Conservation (phyloP, 371 early-diverging fungal species). For the Mucor plumbeus region DNA sequence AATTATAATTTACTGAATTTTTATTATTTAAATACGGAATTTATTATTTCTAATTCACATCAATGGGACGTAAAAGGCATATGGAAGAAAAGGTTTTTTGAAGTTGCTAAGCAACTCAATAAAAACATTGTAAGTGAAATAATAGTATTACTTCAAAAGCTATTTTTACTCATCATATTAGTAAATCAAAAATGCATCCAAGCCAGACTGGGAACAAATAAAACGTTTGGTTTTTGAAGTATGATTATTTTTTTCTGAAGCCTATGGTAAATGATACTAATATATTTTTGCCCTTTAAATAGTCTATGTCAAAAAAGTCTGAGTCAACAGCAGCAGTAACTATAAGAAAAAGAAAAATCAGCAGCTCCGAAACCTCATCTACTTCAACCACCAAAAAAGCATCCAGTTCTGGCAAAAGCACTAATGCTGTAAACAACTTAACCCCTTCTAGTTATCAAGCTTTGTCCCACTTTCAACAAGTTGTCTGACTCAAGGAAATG, state of each 20-base stretch:
- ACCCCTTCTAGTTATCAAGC: background rate
- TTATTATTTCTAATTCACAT: background rate
- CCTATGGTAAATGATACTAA: constrained; percentile 2
- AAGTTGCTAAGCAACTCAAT: background rate
- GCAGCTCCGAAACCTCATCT: background rate
- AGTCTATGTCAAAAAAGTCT: no score
- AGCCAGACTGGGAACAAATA: background rate
- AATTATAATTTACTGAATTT: no score
- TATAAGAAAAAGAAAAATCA: constrained; percentile 12
- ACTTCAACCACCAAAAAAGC: constrained; percentile 5
- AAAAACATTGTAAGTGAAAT: constrained; percentile 6
- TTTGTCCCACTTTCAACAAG: background rate
- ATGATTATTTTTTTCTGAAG: constrained; percentile 12
- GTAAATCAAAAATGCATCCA: background rate
- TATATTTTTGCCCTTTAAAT: no score
- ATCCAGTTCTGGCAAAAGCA: background rate
- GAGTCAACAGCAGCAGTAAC: background rate
- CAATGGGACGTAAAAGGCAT: constrained; percentile 3
- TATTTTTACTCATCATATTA: background rate
- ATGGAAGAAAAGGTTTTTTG: constrained; percentile 1
- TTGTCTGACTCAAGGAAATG: background rate
- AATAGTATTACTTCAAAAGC: background rate
- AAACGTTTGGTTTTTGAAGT: constrained; percentile 9
- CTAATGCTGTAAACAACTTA: background rate
- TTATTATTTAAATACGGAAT: no score